Evolutionary conservation across 2,329 filamentous ascomycete genomes (phyloP).

Genomic region (Ascosphaera aggregata): DNA sequence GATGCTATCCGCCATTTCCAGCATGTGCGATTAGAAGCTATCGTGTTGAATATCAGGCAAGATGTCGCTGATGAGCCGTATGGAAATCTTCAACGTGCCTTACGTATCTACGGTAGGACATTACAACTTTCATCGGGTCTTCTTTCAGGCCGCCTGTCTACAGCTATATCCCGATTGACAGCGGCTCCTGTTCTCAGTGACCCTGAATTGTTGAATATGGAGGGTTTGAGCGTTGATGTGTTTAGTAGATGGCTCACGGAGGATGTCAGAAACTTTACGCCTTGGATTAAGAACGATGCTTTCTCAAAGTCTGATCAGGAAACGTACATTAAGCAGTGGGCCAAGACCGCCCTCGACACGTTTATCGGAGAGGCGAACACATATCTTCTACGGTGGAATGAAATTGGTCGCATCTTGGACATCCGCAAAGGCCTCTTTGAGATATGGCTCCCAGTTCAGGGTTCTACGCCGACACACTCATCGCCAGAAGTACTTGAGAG

Average conservation of each 20-base stretch:
- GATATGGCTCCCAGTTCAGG: constrained; percentile 49
- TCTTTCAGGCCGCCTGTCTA: constrained; percentile 47
- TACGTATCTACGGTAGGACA: constrained; percentile 55
- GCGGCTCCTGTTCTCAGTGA: constrained; percentile 49
- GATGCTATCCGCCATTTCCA: constrained; percentile 65
- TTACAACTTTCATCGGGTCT: constrained; percentile 54
- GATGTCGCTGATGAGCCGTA: constrained; percentile 23
- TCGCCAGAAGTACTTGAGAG: constrained; percentile 43
- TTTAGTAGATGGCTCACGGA: constrained; percentile 60
- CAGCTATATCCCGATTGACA: constrained; percentile 46
- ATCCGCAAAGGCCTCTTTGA: constrained; percentile 47
- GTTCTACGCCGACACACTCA: constrained; percentile 28
- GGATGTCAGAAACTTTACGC: constrained; percentile 64
- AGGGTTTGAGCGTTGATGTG: constrained; percentile 54
- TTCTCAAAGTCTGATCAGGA: constrained; percentile 36
- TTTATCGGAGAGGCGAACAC: constrained; percentile 38
- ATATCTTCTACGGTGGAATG: constrained; percentile 33
- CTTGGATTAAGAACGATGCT: constrained; percentile 68
- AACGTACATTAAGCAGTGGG: constrained; percentile 40
- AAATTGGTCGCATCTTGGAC: constrained; percentile 45
- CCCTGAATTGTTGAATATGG: constrained; percentile 36
- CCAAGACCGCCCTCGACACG: constrained; percentile 32
- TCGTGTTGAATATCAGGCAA: constrained; percentile 36
- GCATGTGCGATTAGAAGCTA: constrained; percentile 43
- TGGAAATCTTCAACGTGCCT: constrained; percentile 32